These are phyloP conservation scores for Cladosporium sp. DNA, from an alignment of 2,329 filamentous ascomycete genomes.

Conservation along the genomic window DNA sequence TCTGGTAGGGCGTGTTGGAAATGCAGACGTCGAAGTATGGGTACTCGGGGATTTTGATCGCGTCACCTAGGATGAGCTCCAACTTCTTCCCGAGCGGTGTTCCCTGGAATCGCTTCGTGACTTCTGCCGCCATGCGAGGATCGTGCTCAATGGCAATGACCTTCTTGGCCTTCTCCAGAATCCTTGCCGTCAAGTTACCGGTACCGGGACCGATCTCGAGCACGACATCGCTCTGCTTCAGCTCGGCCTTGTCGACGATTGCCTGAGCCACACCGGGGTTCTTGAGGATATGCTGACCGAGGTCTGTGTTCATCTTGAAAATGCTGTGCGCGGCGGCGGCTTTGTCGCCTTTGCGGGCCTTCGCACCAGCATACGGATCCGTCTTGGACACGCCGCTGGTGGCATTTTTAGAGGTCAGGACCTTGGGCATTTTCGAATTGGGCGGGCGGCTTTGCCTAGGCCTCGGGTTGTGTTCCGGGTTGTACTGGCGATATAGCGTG, in stretches of 20 bases:
- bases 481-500: no score
- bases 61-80: constrained; percentile 84
- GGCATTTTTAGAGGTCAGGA: constrained; percentile 30
- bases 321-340: constrained; percentile 65
- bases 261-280: constrained; percentile 79
- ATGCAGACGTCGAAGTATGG: constrained; percentile 81
- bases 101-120: constrained; percentile 89
- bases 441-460: not conserved
- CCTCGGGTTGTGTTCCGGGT: not conserved
- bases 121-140: constrained; percentile 91
- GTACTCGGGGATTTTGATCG: constrained; percentile 76
- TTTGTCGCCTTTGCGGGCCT: constrained; percentile 37
- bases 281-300: constrained; percentile 88
- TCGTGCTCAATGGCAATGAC: constrained; percentile 87
- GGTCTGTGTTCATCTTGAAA: constrained; percentile 94
- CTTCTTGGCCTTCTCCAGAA: constrained; percentile 80
- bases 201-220: constrained; percentile 90
- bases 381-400: constrained; percentile 34
- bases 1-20: constrained; percentile 70
- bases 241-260: constrained; percentile 78
- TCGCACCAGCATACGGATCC: constrained; percentile 42
- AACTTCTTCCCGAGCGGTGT: constrained; percentile 78
- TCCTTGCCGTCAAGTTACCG: constrained; percentile 82
- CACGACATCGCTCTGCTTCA: constrained; percentile 86
- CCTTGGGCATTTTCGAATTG: constrained; percentile 42